These are phyloP conservation scores for Aspergillus calidoustus DNA, from an alignment of 2,329 filamentous ascomycete species.

Conservation along the genomic window DNA sequence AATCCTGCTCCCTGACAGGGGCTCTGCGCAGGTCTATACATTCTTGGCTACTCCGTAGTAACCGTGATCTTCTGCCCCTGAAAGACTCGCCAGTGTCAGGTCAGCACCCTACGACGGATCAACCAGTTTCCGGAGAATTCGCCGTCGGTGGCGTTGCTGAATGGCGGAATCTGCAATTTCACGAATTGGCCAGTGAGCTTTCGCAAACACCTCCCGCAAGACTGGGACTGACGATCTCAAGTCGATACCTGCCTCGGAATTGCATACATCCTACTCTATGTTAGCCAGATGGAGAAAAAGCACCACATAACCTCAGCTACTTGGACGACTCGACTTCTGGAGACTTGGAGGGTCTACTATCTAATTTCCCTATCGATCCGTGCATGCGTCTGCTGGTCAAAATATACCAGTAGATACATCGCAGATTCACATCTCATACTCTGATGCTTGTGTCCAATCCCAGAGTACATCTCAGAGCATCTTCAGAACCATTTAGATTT, in stretches of 20 bases:
- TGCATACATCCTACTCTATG: background rate
- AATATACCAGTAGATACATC: background rate
- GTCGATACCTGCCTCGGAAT: background rate
- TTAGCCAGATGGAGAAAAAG: background rate
- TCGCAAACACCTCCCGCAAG: background rate
- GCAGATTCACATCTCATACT: background rate
- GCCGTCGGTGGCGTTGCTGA: conserved; percentile 27
- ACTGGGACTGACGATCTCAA: background rate
- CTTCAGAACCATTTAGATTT: background rate
- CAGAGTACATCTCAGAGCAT: no score
- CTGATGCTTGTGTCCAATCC: no score
- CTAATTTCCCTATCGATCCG: background rate
- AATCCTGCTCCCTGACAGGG: conserved; percentile 1
- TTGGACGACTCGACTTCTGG: background rate
- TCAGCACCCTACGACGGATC: conserved; percentile 6
- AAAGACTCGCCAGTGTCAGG: conserved; percentile 10
- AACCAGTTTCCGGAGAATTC: conserved; percentile 22
- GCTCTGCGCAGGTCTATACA: background rate
- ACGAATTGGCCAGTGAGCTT: conserved; percentile 16
- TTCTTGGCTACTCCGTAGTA: background rate
- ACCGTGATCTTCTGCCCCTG: background rate
- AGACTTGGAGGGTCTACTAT: background rate
- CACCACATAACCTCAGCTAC: background rate
- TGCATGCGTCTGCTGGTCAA: background rate
- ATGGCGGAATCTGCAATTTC: conserved; percentile 18